A percentile compares a stretch with the other conserved stretches of the same genome.
phyloP scores from a whole-genome alignment of 176 grass and related monocot genomes.

The Aechmea fasciata region DNA sequence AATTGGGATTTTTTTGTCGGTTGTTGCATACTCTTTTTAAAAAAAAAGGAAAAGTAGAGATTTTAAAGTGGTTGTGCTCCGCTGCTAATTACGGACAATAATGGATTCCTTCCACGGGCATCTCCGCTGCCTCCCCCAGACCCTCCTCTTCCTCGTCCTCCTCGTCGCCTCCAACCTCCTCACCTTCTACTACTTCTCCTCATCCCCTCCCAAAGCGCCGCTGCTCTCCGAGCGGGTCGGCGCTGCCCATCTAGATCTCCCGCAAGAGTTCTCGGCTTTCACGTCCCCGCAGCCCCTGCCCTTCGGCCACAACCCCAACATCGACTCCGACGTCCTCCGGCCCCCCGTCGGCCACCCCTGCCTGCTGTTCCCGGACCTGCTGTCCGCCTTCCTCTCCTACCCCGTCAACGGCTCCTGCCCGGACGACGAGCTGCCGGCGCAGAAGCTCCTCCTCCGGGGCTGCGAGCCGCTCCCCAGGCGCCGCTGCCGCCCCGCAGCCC shows the following conservation, averaged over 20 bases:
- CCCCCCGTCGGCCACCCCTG: slow-evolving; percentile 30
- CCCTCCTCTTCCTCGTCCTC: slow-evolving; percentile 20
- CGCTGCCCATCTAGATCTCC: slow-evolving; percentile 4
- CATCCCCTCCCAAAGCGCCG: neutral
- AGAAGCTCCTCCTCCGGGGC: slow-evolving; percentile 29
- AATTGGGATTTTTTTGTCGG: too few relatives aligned
- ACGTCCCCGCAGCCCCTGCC: slow-evolving; percentile 33
- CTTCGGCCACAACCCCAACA: slow-evolving; percentile 32
- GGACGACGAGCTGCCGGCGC: slow-evolving; percentile 25
- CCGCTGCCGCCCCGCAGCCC: slow-evolving; percentile 26
- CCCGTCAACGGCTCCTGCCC: slow-evolving; percentile 38
- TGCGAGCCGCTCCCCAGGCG: slow-evolving; percentile 36
- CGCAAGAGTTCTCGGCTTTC: slow-evolving; percentile 27
- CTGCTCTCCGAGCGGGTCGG: neutral
- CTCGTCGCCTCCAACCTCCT: slow-evolving; percentile 7
- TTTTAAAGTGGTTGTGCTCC: too few relatives aligned
- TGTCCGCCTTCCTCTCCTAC: slow-evolving; percentile 33
- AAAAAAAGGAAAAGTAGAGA: too few relatives aligned
- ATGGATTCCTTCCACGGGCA: neutral
- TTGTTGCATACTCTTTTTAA: too few relatives aligned
- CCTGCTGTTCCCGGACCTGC: slow-evolving; percentile 21
- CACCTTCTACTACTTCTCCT: slow-evolving; percentile 1
- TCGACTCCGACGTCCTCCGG: slow-evolving; percentile 21
- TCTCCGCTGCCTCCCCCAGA: neutral
- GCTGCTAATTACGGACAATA: neutral